Base-by-base conservation (phyloP, 2,329 filamentous ascomycete genomes). In the Fusarium sp. region DNA sequence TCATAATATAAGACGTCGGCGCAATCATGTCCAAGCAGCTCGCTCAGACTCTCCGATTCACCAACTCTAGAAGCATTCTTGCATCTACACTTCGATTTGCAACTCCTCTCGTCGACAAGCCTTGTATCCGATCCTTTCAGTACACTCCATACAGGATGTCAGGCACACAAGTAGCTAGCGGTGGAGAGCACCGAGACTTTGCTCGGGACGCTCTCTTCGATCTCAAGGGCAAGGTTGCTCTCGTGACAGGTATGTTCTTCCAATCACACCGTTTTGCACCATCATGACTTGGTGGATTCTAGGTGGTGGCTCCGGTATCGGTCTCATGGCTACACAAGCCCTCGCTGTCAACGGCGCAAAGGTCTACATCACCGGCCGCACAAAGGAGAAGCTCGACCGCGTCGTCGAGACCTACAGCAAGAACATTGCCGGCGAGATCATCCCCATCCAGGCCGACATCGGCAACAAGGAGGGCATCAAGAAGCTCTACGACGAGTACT, bases 281-380 rank as follows among this genome's bases (percentile, higher is more conserved):
- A 19, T 11, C 4, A 7, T 23, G 9, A 1, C 36, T 63, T 15
- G 59, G 13, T 4, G 9, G 11, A 29, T 14, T 17, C 1, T 9
- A 79, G 78, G 80, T 21, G 81, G 83, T 37, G 83, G 83, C 29
- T 84, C 87, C 53, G 87, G 87, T 23, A 88, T 90, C 48, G 88
- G 88, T 5, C 81, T 88, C 50, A 90, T 90, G 87, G 86, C 87
- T 38, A 84, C 85, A 3, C 84, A 89, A 65, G 84, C 87, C 7
- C 86, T 89, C 50, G 84, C 89, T 1, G 76, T 79, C 54, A 91
- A 90, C 72, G 87, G 88, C 58, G 84, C 84, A 54, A 88, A 84
- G 61, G 88, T 91, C 6, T 91, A 90, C 78, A 88, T 92, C 61
- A 86, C 85, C 21, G 88, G 89, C 29, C 85, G 84, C 14, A 86